phyloP scores from a whole-genome alignment of 306 rosid species.

The Gynostemma pentaphyllum region DNA sequence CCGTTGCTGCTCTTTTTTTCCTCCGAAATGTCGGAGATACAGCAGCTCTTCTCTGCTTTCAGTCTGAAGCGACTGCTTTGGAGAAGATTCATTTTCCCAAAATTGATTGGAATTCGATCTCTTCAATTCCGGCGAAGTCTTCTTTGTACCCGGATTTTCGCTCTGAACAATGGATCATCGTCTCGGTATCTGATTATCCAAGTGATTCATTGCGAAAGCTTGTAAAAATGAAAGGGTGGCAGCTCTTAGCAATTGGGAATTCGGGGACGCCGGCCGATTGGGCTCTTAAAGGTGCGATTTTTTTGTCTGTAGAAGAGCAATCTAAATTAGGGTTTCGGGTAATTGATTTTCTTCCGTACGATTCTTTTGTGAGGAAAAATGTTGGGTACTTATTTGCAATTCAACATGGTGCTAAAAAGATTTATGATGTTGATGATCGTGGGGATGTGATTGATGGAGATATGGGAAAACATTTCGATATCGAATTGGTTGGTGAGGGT shows the following conservation, averaged over 20 bases:
- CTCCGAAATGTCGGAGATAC: slow-evolving; percentile 79
- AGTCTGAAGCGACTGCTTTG: slow-evolving; percentile 40
- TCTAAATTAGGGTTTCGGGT: slow-evolving; percentile 76
- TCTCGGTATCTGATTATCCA: slow-evolving; percentile 67
- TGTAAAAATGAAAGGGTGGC: slow-evolving; percentile 79
- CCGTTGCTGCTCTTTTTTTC: slow-evolving; percentile 68
- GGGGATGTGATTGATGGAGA: slow-evolving; percentile 82
- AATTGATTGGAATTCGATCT: slow-evolving; percentile 45
- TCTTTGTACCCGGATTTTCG: slow-evolving; percentile 52
- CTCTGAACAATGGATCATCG: slow-evolving; percentile 80
- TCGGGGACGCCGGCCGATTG: slow-evolving; percentile 82
- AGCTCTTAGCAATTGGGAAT: slow-evolving; percentile 74
- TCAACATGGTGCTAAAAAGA: slow-evolving; percentile 89
- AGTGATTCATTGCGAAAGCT: slow-evolving; percentile 49
- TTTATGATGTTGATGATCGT: slow-evolving; percentile 89
- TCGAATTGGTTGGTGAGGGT: slow-evolving; percentile 68
- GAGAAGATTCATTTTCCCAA: slow-evolving; percentile 69
- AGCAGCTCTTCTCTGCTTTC: slow-evolving; percentile 82
- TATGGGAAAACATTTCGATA: slow-evolving; percentile 85
- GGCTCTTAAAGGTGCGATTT: slow-evolving; percentile 81
- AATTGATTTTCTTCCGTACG: slow-evolving; percentile 73
- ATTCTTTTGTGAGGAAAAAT: slow-evolving; percentile 78
- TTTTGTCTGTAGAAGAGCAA: slow-evolving; percentile 72
- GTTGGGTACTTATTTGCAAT: slow-evolving; percentile 91
- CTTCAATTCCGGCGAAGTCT: slow-evolving; percentile 35